Base-by-base conservation (phyloP, 2,329 filamentous ascomycete genomes). In the Catunica adiposa region DNA sequence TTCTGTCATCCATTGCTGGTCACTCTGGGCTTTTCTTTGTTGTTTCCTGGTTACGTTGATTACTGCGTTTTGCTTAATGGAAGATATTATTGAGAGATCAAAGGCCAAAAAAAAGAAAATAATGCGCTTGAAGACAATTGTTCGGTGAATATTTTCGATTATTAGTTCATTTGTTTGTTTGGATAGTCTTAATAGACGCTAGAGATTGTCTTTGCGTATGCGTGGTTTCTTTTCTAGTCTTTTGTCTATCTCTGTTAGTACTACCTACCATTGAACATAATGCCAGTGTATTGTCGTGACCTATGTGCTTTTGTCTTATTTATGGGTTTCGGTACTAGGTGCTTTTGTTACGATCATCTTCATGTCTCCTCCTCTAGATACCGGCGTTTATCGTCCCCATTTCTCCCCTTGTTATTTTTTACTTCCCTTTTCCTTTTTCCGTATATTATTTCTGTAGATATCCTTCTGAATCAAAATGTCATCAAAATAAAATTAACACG, bases 171-270 rank as follows among this genome's bases (percentile, higher is more conserved):
- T 26, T 20, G 15, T 54, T 26, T 23, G 25, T 11, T 26, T 22
- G 22, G 46, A 48, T 34, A 25, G 23, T 20, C n/a, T 29, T 5
- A 31, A 31, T 46, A 54, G 40, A 44, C 40, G 23, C 23, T 22
- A 26, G 22, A 23, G n/a, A 17, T 54, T 54, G 52, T 54, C 52
- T 54, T 46, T 44, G 15, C n/a, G 26, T 44, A 51, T 51, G 26
- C 26, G 34, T n/a, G 26, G 9, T 55, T 51, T 51, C 26, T 51
- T 31, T 11, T 51, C 20, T 15, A 34, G 8, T 26, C 1, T 25
- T 34, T 17, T 51, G 7, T 37, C n/a, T 44, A 44, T 17, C n/a
- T 31, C n/a, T n/a, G 23, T 22, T 51, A 26, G 14, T 22, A 17
- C 20, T n/a, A 50, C 26, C 22, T 25, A 17, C 17, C 48, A 37